Evolutionary conservation across 441 rosid species (phyloP).

Genomic region (Macaranga tanarius): DNA sequence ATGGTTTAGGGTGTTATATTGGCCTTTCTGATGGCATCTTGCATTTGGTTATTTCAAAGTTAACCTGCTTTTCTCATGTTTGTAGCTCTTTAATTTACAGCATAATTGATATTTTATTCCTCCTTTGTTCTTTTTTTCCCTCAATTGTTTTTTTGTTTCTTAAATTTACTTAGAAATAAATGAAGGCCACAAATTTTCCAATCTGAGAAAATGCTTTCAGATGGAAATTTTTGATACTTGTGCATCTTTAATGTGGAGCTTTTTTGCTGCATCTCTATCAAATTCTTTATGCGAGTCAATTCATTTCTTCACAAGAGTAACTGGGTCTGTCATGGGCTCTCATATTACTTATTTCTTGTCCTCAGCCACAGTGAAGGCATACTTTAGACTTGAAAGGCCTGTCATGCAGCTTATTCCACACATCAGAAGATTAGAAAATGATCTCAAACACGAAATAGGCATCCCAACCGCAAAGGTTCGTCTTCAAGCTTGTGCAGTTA

Average conservation of each 20-base stretch:
- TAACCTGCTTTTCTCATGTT: neutral
- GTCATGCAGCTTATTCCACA: conserved; percentile 45
- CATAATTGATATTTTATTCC: neutral
- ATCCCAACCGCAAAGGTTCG: conserved; percentile 59
- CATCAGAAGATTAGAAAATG: conserved; percentile 52
- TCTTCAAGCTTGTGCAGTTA: conserved; percentile 13
- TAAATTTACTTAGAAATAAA: neutral
- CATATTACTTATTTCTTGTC: conserved; percentile 15
- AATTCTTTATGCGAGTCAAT: neutral
- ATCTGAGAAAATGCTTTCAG: neutral
- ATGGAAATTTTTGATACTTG: neutral
- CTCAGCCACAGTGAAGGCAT: conserved; percentile 67
- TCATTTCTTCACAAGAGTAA: conserved; percentile 2
- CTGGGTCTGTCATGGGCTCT: conserved; percentile 11
- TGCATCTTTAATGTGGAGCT: neutral
- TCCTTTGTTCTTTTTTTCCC: neutral
- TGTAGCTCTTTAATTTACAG: neutral
- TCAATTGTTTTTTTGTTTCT: no score
- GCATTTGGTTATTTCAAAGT: neutral
- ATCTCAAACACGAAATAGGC: conserved; percentile 57
- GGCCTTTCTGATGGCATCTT: neutral
- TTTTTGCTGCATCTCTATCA: neutral
- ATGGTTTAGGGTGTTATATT: neutral
- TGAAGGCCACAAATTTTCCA: neutral
- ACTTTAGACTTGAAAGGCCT: conserved; percentile 55